phyloP scores from a whole-genome alignment of 805 yeast genomes.

The Vanderwaltozyma verrucispora region DNA sequence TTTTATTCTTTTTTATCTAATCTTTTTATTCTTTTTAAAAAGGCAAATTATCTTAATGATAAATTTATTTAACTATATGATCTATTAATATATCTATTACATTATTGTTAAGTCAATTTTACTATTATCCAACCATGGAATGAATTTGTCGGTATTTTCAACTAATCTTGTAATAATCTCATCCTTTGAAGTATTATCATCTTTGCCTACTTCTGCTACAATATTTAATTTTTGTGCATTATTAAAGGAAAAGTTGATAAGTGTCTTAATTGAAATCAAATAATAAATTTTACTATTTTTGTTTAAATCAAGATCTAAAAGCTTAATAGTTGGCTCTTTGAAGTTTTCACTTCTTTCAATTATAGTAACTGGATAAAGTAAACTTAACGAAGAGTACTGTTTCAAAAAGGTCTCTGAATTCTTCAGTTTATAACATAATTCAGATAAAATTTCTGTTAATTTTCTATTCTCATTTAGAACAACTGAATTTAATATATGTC shows the following conservation, averaged over 20 bases:
- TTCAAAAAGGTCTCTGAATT: conserved; percentile 6
- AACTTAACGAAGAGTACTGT: conserved; percentile 8
- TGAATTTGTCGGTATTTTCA: conserved; percentile 6
- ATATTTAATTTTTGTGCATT: conserved; percentile 1
- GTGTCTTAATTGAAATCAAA: conserved; percentile 8
- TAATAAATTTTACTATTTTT: conserved; percentile 7
- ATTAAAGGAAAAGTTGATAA: conserved; percentile 5
- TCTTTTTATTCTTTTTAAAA: no score
- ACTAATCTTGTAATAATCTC: conserved; percentile 5
- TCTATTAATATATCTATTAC: no score
- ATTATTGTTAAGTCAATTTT: conserved; percentile 4
- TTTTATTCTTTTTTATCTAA: no score
- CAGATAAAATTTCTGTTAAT: background rate
- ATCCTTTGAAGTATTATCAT: conserved; percentile 3
- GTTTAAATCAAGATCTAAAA: conserved; percentile 11
- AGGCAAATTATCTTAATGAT: no score
- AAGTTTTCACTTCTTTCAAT: background rate
- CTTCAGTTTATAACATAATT: conserved; percentile 2
- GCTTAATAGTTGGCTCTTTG: conserved; percentile 1
- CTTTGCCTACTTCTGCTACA: conserved; percentile 5
- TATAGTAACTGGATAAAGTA: conserved; percentile 11
- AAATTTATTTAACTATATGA: background rate
- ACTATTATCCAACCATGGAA: conserved; percentile 13
- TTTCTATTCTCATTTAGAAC: no score
- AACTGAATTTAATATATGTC: background rate